Conservation (phyloP, 2,329 filamentous ascomycete genomes). For the Hypoxylon sp. region DNA sequence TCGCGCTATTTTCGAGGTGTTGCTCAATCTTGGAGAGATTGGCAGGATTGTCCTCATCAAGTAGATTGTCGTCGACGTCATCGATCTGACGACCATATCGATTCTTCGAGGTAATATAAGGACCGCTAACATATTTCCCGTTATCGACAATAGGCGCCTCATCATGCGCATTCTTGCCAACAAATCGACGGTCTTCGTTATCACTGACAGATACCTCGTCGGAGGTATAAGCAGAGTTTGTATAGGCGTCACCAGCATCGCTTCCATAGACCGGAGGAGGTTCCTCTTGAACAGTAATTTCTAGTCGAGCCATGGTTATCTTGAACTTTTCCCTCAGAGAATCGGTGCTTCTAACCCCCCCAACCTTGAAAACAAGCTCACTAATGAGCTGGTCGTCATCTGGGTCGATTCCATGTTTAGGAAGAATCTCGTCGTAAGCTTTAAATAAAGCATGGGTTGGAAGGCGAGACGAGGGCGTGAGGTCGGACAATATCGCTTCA, state of each 20-base stretch:
- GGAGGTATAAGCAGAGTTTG: conserved; percentile 48
- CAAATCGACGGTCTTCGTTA: conserved; percentile 28
- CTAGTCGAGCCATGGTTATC: conserved; percentile 75
- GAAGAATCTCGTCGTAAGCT: conserved; percentile 84
- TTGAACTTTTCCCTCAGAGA: conserved; percentile 79
- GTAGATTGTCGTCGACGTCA: conserved; percentile 13
- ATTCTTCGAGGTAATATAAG: conserved; percentile 9
- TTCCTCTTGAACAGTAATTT: conserved; percentile 78
- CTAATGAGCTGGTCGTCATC: conserved; percentile 82
- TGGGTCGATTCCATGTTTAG: conserved; percentile 76
- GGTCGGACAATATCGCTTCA: conserved; percentile 71
- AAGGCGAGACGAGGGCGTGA: conserved; percentile 73
- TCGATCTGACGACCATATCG: conserved; percentile 6
- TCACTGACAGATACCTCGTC: conserved; percentile 45
- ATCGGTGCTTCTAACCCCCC: conserved; percentile 71
- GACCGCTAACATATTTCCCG: conserved; percentile 6
- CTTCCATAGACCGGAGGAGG: conserved; percentile 20
- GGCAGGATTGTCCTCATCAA: conserved; percentile 32
- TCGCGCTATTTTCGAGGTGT: conserved; percentile 47
- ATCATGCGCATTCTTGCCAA: conserved; percentile 12
- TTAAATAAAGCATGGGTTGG: conserved; percentile 84
- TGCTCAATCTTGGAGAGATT: conserved; percentile 43
- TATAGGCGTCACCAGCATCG: conserved; percentile 52
- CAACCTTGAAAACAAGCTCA: conserved; percentile 84
- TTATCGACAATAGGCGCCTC: background rate